phyloP scores from a whole-genome alignment of 73 alveolate genomes.

The Tetrahymena borealis region DNA sequence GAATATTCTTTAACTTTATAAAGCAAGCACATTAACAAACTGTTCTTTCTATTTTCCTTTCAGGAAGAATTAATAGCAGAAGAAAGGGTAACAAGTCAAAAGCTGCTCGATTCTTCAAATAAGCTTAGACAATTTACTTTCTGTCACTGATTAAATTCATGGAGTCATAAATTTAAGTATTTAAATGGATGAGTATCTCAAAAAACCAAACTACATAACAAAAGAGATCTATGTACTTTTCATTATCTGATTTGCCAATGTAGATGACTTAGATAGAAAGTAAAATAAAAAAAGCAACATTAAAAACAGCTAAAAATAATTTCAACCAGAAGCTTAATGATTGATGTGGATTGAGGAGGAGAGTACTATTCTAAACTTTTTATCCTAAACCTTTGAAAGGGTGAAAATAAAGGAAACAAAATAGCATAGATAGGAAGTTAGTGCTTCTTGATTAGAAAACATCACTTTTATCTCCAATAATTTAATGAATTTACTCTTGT shows the following conservation, averaged over 20 bases:
- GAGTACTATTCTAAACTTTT: no score
- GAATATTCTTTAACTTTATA: neutral
- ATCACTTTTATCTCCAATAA: neutral
- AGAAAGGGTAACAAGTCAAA: neutral
- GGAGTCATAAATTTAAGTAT: neutral
- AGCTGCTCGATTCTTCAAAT: neutral
- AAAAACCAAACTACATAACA: neutral
- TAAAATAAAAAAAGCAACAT: no score
- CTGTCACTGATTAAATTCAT: neutral
- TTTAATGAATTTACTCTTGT: neutral
- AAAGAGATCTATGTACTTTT: no score
- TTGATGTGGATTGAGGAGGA: no score
- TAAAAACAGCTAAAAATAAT: no score
- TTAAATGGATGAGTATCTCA: neutral
- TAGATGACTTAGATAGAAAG: no score
- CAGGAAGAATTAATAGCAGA: neutral
- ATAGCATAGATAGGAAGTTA: no score
- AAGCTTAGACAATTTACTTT: neutral
- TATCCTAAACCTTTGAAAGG: no score
- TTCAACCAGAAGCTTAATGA: no score
- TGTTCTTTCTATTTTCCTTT: neutral
- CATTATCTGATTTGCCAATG: no score
- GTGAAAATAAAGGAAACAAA: no score
- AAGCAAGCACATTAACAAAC: neutral
- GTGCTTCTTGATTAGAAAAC: neutral